Conservation (phyloP, 768 basidiomycete species). For the Fibroporia radiculosa region DNA sequence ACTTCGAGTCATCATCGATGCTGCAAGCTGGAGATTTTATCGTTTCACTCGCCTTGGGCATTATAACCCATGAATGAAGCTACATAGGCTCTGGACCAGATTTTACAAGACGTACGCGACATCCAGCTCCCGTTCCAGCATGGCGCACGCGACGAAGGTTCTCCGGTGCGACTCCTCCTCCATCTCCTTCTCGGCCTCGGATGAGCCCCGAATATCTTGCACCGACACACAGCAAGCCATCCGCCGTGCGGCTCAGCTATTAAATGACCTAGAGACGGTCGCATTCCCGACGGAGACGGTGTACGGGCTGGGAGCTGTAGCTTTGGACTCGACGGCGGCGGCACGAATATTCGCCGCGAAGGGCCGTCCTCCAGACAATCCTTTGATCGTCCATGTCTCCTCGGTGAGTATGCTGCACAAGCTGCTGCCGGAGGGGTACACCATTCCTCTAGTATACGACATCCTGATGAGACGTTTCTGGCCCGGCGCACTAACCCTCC, state of each 20-base stretch:
- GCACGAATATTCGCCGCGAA: constrained; percentile 80
- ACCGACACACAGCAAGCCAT: constrained; percentile 47
- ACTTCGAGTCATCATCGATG: too few species aligned
- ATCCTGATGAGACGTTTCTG: constrained; percentile 79
- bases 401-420: constrained; percentile 72
- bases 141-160: constrained; percentile 29
- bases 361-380: constrained; percentile 91
- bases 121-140: constrained; percentile 1
- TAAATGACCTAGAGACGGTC: constrained; percentile 50
- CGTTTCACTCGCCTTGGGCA: too few species aligned
- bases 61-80: constrained; percentile 1
- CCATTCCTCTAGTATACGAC: constrained; percentile 56
- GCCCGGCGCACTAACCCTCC: constrained; percentile 90
- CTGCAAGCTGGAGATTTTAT: too few species aligned
- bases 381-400: constrained; percentile 94
- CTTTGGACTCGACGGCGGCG: constrained; percentile 57
- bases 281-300: constrained; percentile 98
- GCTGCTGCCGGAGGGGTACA: constrained; percentile 60
- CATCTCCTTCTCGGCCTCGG: constrained; percentile 46
- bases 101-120: neutral
- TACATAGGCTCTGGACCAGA: neutral
- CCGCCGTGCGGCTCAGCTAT: constrained; percentile 44
- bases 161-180: constrained; percentile 56
- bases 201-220: constrained; percentile 41
- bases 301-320: constrained; percentile 91